These are phyloP conservation scores for Viola odorata DNA, from an alignment of 345 rosid species.

Conservation along the genomic window DNA sequence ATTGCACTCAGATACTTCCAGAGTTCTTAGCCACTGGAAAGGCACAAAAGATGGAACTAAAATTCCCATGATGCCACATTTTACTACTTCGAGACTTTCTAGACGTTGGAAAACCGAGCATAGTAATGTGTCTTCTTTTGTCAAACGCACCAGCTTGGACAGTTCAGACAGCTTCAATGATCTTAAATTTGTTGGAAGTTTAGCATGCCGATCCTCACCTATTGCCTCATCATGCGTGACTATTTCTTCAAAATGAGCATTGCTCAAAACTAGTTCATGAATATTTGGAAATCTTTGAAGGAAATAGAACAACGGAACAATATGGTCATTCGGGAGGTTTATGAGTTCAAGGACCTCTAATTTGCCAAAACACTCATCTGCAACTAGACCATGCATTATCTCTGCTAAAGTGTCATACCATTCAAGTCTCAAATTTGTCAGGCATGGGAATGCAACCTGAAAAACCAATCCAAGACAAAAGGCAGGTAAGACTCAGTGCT, in stretches of 20 bases:
- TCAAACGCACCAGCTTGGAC: neutral
- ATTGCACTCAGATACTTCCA: conserved; percentile 2
- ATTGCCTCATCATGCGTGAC: neutral
- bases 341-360: neutral
- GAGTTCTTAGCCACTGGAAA: neutral
- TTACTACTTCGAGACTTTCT: neutral
- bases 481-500: neutral
- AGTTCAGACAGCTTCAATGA: neutral
- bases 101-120: neutral
- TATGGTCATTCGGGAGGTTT: neutral
- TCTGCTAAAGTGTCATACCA: neutral
- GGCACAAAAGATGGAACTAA: neutral
- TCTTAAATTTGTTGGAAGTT: neutral
- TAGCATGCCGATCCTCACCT: neutral
- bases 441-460: conserved; percentile 3
- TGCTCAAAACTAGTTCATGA: neutral
- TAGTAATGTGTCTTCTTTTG: neutral
- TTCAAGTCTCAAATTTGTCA: conserved; percentile 4
- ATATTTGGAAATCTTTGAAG: conserved; percentile 3
- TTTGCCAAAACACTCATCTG: neutral
- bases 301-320: neutral
- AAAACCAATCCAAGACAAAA: neutral
- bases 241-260: neutral
- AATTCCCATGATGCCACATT: conserved; percentile 1
- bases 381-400: neutral